These are phyloP conservation scores for Boletus sp. DNA, from an alignment of 768 basidiomycete species.

Conservation along the genomic window DNA sequence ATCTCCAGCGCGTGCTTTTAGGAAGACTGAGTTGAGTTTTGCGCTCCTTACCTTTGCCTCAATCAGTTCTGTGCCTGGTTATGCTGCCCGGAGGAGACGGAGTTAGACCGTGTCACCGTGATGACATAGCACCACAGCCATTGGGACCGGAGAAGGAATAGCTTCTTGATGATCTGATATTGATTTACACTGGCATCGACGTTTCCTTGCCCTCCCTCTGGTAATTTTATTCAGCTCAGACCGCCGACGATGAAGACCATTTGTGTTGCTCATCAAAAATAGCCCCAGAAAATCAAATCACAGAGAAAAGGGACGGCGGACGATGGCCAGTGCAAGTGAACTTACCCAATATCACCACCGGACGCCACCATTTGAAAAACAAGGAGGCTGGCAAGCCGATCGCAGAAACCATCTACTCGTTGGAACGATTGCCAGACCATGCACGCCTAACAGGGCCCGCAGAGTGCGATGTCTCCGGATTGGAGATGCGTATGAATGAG, in stretches of 20 bases:
- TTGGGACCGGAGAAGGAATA: not conserved
- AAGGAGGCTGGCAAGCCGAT: not conserved
- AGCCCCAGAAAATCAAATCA: not conserved
- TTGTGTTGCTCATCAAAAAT: not conserved
- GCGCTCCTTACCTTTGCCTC: not conserved
- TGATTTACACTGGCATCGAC: not conserved
- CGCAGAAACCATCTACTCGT: not conserved
- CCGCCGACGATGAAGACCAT: not conserved
- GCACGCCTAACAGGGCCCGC: not conserved
- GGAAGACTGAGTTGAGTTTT: conserved; percentile 3
- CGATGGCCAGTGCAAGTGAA: not conserved
- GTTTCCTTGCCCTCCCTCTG: not conserved
- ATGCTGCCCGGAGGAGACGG: no score
- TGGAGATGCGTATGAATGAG: not conserved
- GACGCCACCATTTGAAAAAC: not conserved
- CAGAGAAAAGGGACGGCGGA: not conserved
- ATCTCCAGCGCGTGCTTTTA: not conserved
- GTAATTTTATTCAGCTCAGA: not conserved
- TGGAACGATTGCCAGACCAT: not conserved
- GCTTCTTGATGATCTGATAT: conserved; percentile 11
- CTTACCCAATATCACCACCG: not conserved
- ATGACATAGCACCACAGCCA: not conserved
- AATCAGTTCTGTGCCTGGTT: not conserved
- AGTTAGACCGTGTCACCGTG: not conserved
- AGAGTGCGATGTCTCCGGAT: not conserved